Evolutionary conservation across 441 rosid species (phyloP).

Genomic region (Hura crepitans): DNA sequence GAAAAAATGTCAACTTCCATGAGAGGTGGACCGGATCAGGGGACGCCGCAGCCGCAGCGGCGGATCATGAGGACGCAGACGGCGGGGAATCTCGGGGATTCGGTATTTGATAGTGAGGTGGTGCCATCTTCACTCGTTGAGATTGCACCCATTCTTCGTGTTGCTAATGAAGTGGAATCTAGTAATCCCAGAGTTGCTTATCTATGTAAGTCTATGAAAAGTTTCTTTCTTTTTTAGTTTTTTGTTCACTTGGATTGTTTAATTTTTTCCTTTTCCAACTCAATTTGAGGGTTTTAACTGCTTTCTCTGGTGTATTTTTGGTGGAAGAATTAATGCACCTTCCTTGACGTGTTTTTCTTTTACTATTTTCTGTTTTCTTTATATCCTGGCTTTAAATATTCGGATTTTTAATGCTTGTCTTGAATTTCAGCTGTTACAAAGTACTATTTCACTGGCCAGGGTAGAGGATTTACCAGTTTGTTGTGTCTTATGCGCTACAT

Average conservation of each 20-base stretch:
- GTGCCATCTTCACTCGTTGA: slow-evolving; percentile 91
- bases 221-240: background rate
- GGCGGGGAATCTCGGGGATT: slow-evolving; percentile 81
- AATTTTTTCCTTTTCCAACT: background rate
- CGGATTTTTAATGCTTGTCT: background rate
- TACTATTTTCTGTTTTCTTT: background rate
- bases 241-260: background rate
- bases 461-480: background rate
- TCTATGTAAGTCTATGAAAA: slow-evolving; percentile 57
- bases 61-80: slow-evolving; percentile 83
- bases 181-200: slow-evolving; percentile 94
- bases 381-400: background rate
- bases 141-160: slow-evolving; percentile 99
- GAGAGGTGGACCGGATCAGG: slow-evolving; percentile 55
- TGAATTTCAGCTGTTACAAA: background rate
- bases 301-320: background rate
- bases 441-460: background rate
- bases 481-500: background rate
- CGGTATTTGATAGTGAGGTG: slow-evolving; percentile 87
- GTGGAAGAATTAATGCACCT: background rate
- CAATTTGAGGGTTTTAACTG: slow-evolving; percentile 1
- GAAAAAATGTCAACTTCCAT: slow-evolving; percentile 46
- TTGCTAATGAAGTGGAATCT: slow-evolving; percentile 95
- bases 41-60: slow-evolving; percentile 37
- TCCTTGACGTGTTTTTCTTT: background rate